Base-by-base conservation (phyloP, 495 filamentous ascomycete genomes). In the Penicillium crystallinum region DNA sequence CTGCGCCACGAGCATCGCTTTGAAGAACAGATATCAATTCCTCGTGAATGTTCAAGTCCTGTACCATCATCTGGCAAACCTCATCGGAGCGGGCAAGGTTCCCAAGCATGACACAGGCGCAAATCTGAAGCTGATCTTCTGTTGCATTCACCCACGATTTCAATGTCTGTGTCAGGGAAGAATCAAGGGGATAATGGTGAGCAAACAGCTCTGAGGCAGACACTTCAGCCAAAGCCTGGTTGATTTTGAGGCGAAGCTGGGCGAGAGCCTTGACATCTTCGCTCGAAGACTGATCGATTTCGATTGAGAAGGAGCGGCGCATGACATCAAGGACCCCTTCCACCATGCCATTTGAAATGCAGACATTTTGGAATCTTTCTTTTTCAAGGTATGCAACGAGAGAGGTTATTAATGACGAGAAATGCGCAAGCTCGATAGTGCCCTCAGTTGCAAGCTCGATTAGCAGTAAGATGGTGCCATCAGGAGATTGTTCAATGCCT, bases 31-130 rank as follows among this genome's bases (percentile, higher is more conserved):
- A 50, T 31, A 82, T 72, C 7, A 92, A 63, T 2, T 78, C 71
- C 8, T 69, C 62, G 47, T 87, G 82, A 6, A 89, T 71, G 6
- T 71, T 67, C 9, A 71, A 56, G 2, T 76, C 64, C 12, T 69
- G 69, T 5, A 88, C 79, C 47, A 91, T 79, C 33, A 73, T 54
- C 21, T 62, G 65, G 60, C 82, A 87, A 11, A 81, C 68, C 40
- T 75, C 78, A 57, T 91, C 86, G 1, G 85, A 87, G 53, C 87
- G 82, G 36, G 83, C 79, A n/a, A 91, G 58, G 59, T 92, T 93
- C 18, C 89, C 89, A 6, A 91, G 78, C 52, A 87, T 78, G 15
- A 91, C 70, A 60, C 87, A 91, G 14, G 86, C 82, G 27, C 84
- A 85, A n/a, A 85, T 78, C 55, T 85, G 85, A 1, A 91, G 76